Percentiles rank a stretch among this genome's conserved stretches.
Conservation (phyloP, 176 grass and related monocot genomes). For the Cenchrus fungigraminus region DNA sequence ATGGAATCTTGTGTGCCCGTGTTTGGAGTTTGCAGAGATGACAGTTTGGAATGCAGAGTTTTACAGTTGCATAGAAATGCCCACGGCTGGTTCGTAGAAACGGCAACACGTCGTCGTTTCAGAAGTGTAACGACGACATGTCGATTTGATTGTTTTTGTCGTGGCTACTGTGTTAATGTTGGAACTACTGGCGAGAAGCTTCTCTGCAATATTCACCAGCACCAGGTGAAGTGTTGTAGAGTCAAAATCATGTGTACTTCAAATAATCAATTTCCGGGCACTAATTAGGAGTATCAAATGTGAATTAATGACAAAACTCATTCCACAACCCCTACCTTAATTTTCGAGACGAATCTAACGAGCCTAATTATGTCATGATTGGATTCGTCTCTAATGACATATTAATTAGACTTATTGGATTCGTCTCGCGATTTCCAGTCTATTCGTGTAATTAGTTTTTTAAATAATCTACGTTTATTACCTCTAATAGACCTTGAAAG, state of each 20-base stretch:
- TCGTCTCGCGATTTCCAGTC: too few species aligned
- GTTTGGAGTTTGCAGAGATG: neutral
- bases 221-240: neutral
- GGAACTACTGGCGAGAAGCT: slow-evolving; percentile 14
- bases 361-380: too few species aligned
- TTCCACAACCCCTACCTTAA: too few species aligned
- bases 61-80: neutral
- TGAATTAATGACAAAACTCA: too few species aligned
- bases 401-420: too few species aligned
- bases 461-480: too few species aligned
- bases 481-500: too few species aligned
- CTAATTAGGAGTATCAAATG: too few species aligned
- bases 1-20: neutral
- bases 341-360: too few species aligned
- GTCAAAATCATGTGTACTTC: neutral
- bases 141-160: neutral
- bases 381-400: too few species aligned
- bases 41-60: neutral
- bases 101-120: neutral
- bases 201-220: neutral
- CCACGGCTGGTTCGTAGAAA: neutral
- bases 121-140: neutral
- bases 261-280: too few species aligned
- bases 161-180: neutral
- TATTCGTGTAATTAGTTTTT: too few species aligned